Evolutionary conservation across 1,139 yeast genomes (phyloP).

Genomic region (Candida pseudoviswanathii): DNA sequence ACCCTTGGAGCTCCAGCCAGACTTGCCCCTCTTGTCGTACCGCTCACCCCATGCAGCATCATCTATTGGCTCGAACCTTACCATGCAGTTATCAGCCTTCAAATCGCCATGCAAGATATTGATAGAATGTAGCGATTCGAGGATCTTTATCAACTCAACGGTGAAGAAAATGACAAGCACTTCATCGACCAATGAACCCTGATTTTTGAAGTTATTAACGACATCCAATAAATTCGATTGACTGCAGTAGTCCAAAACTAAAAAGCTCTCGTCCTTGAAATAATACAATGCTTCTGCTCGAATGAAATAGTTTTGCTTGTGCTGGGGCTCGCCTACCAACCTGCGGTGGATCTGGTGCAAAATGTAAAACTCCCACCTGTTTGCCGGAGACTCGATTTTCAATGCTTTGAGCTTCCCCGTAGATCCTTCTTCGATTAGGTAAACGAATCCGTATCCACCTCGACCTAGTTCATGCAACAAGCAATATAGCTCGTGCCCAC

Average conservation of each 20-base stretch:
- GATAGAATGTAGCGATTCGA: conserved; percentile 63
- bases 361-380: conserved; percentile 83
- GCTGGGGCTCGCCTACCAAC: conserved; percentile 15
- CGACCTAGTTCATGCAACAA: conserved; percentile 67
- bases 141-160: conserved; percentile 57
- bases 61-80: conserved; percentile 44
- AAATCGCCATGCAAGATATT: conserved; percentile 84
- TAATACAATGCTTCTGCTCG: conserved; percentile 54
- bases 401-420: conserved; percentile 62
- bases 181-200: conserved; percentile 54
- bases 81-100: conserved; percentile 87
- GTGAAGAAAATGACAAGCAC: conserved; percentile 63
- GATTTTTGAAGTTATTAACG: conserved; percentile 50
- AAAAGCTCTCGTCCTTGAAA: conserved; percentile 73
- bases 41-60: conserved; percentile 23
- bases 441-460: conserved; percentile 83
- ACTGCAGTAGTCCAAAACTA: conserved; percentile 65
- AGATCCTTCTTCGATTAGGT: conserved; percentile 65
- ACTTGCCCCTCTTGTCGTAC: conserved; percentile 33
- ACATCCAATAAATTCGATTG: conserved; percentile 81
- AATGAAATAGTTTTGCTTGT: conserved; percentile 25
- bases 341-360: conserved; percentile 55
- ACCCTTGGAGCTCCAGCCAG: conserved; percentile 59
- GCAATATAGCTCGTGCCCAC: conserved; percentile 55
- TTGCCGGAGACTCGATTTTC: conserved; percentile 71